These are phyloP conservation scores for Lactarius vividus DNA, from an alignment of 768 basidiomycete genomes.

Conservation along the genomic window DNA sequence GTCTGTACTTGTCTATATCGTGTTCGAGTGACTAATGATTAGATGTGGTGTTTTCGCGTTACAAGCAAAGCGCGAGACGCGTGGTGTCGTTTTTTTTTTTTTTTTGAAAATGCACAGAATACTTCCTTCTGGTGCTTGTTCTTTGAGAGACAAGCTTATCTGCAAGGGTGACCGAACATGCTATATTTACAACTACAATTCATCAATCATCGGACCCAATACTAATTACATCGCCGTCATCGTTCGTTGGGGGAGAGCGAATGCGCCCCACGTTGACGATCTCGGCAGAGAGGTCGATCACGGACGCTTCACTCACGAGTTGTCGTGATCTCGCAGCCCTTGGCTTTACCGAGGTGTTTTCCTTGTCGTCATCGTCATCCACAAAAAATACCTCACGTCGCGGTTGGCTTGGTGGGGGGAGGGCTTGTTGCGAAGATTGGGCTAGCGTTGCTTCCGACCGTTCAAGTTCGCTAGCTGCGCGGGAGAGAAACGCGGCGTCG, in stretches of 20 bases:
- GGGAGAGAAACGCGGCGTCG: slow-evolving; percentile 41
- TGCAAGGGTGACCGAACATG: not conserved
- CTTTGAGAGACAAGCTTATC: not conserved
- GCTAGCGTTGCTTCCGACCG: slow-evolving; percentile 28
- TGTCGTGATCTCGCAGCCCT: slow-evolving; percentile 44
- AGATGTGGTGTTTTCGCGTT: slow-evolving; percentile 9
- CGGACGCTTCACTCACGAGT: slow-evolving; percentile 28
- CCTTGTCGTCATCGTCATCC: slow-evolving; percentile 56
- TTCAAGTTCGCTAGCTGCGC: slow-evolving; percentile 37
- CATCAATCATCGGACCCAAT: slow-evolving; percentile 22
- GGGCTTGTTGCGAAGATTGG: slow-evolving; percentile 17
- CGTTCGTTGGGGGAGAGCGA: not conserved
- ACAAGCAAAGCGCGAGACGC: not conserved
- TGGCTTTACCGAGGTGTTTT: slow-evolving; percentile 55
- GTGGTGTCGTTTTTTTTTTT: not conserved
- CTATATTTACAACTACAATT: not conserved
- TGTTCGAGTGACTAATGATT: slow-evolving; percentile 19
- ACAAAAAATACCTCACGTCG: slow-evolving; percentile 42
- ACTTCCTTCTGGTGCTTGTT: not conserved
- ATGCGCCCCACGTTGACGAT: slow-evolving; percentile 2
- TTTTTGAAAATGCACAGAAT: not conserved
- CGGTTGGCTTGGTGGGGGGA: slow-evolving; percentile 15
- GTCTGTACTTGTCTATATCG: slow-evolving; percentile 22
- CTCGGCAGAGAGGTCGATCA: slow-evolving; percentile 59
- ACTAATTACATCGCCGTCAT: slow-evolving; percentile 22